Evolutionary conservation across 2,329 filamentous ascomycete species (phyloP).

Genomic region (Fusarium setosum): DNA sequence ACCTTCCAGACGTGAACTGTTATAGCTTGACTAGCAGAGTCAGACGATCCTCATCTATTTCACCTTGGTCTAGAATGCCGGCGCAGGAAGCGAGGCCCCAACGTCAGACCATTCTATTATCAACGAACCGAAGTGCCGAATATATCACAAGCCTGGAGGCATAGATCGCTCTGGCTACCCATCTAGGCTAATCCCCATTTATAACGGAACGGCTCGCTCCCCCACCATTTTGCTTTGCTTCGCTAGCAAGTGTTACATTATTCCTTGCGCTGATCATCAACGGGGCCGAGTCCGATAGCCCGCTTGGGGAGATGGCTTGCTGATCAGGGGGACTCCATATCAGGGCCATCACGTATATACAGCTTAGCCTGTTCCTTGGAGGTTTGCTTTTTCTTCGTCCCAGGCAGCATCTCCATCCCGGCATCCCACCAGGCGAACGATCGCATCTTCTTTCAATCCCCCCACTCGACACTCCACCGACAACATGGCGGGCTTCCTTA

Average conservation of each 20-base stretch:
- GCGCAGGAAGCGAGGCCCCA: not conserved
- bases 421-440: not conserved
- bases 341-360: not conserved
- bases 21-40: not conserved
- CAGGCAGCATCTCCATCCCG: not conserved
- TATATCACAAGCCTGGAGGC: not conserved
- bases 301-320: not conserved
- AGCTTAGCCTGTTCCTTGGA: not conserved
- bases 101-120: not conserved
- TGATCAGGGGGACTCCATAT: not conserved
- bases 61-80: not conserved
- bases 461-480: not conserved
- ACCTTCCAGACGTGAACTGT: too few species aligned
- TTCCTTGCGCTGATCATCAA: not conserved
- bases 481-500: constrained; percentile 28
- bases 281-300: not conserved
- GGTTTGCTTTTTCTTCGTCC: not conserved
- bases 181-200: not conserved
- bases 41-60: not conserved
- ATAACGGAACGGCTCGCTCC: not conserved
- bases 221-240: not conserved
- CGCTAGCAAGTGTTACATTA: not conserved
- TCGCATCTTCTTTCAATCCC: not conserved
- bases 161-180: not conserved
- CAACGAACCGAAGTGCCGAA: not conserved